A percentile compares a stretch with the other conserved stretches of the same genome.
phyloP scores from a whole-genome alignment of 2,329 filamentous ascomycete genomes.

The Aspergillus floridensis region DNA sequence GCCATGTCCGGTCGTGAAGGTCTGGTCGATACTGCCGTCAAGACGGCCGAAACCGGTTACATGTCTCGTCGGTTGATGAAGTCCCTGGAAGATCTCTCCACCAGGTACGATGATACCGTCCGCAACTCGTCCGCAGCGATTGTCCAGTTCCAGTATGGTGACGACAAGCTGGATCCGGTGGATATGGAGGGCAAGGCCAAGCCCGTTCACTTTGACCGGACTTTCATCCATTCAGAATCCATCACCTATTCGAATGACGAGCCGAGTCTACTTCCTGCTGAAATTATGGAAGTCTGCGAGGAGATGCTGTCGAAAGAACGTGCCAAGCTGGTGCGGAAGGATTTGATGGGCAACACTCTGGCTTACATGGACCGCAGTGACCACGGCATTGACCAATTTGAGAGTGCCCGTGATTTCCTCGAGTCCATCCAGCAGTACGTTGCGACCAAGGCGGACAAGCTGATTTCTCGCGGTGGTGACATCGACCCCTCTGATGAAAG shows the following conservation, averaged over 20 bases:
- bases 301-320: conserved; percentile 67
- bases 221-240: conserved; percentile 76
- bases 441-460: conserved; percentile 57
- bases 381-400: conserved; percentile 69
- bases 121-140: conserved; percentile 84
- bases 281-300: conserved; percentile 68
- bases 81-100: conserved; percentile 89
- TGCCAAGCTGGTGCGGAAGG: conserved; percentile 59
- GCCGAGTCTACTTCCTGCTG: conserved; percentile 66
- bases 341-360: conserved; percentile 62
- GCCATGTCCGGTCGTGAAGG: conserved; percentile 98
- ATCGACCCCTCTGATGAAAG: conserved; percentile 28
- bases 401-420: conserved; percentile 80
- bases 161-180: conserved; percentile 90
- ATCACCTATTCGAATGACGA: conserved; percentile 79
- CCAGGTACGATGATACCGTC: conserved; percentile 91
- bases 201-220: conserved; percentile 88
- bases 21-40: conserved; percentile 97
- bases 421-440: conserved; percentile 74
- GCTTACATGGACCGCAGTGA: conserved; percentile 69
- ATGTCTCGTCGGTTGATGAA: conserved; percentile 99
- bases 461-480: conserved; percentile 46
- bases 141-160: conserved; percentile 96
- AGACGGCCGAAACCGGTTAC: conserved; percentile 97
- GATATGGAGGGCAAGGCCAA: conserved; percentile 96